Evolutionary conservation across 1,139 yeast genomes (phyloP).

Genomic region (Magnusiomyces magnusii): DNA sequence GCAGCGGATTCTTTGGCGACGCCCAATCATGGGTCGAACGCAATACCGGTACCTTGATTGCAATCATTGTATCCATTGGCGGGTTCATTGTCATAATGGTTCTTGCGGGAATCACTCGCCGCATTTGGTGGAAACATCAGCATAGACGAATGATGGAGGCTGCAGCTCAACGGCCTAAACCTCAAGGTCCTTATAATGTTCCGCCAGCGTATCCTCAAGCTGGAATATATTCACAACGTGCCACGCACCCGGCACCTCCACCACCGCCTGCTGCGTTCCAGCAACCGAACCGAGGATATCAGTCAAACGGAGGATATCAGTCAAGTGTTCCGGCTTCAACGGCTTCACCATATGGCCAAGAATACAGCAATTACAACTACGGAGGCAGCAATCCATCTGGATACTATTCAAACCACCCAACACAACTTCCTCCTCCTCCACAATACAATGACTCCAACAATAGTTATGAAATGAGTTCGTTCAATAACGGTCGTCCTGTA

Average conservation of each 20-base stretch:
- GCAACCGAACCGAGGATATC: not conserved
- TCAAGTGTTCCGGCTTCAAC: too few relatives aligned
- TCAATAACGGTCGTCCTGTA: not conserved
- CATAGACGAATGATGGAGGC: slow-evolving; percentile 13
- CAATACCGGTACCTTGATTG: slow-evolving; percentile 19
- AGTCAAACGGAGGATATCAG: not conserved
- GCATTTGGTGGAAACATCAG: not conserved
- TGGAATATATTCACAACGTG: slow-evolving; percentile 31
- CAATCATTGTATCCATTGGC: slow-evolving; percentile 17
- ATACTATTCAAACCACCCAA: not conserved
- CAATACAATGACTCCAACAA: slow-evolving; percentile 26
- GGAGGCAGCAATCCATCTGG: not conserved
- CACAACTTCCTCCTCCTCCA: slow-evolving; percentile 19
- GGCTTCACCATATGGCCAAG: not conserved
- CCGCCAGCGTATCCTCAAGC: slow-evolving; percentile 32
- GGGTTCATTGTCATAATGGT: slow-evolving; percentile 13
- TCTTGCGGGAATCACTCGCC: not conserved
- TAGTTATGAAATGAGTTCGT: not conserved
- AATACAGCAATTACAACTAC: not conserved
- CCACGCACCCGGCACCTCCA: not conserved
- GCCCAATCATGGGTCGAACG: slow-evolving; percentile 17
- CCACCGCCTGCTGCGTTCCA: not conserved
- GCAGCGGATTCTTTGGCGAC: slow-evolving; percentile 8
- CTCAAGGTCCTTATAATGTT: slow-evolving; percentile 29
- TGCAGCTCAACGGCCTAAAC: slow-evolving; percentile 16